phyloP scores from a whole-genome alignment of 2,329 filamentous ascomycete genomes.

The Colletotrichum agaves region DNA sequence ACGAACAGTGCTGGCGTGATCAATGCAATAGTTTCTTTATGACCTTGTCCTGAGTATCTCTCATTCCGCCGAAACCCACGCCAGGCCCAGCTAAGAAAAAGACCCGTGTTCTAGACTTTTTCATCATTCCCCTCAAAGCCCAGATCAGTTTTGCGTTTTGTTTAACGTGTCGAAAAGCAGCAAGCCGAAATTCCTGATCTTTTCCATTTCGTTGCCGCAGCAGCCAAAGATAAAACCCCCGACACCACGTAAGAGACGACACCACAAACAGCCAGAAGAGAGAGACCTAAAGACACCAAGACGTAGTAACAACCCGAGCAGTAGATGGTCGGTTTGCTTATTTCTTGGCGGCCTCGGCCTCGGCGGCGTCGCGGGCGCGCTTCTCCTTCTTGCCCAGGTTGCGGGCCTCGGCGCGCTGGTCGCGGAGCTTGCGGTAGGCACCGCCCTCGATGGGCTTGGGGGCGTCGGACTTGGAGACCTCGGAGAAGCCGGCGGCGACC shows the following conservation, averaged over 20 bases:
- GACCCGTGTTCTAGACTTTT: constrained; percentile 28
- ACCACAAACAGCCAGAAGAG: constrained; percentile 20
- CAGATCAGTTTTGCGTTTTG: constrained; percentile 20
- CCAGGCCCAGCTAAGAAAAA: constrained; percentile 35
- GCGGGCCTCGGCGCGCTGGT: constrained; percentile 85
- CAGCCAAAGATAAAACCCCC: constrained; percentile 24
- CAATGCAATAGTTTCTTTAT: constrained; percentile 39
- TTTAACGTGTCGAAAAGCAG: constrained; percentile 37
- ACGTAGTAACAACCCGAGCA: neutral
- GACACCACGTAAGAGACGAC: constrained; percentile 36
- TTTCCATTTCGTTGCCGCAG: constrained; percentile 35
- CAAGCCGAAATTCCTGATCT: constrained; percentile 26
- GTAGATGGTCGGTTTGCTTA: constrained; percentile 57
- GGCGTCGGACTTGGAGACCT: constrained; percentile 86
- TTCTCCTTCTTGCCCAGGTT: constrained; percentile 89
- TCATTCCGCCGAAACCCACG: constrained; percentile 33
- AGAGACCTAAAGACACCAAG: constrained; percentile 26
- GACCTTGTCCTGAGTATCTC: constrained; percentile 38
- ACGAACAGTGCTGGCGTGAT: constrained; percentile 20
- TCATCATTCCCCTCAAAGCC: constrained; percentile 19
- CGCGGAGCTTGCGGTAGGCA: constrained; percentile 88
- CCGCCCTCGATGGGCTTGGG: constrained; percentile 80
- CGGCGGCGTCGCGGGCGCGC: constrained; percentile 88
- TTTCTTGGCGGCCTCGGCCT: constrained; percentile 88
- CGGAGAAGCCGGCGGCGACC: constrained; percentile 71